Conservation (phyloP, 140 eudicot species). For the Anethum foeniculum region DNA sequence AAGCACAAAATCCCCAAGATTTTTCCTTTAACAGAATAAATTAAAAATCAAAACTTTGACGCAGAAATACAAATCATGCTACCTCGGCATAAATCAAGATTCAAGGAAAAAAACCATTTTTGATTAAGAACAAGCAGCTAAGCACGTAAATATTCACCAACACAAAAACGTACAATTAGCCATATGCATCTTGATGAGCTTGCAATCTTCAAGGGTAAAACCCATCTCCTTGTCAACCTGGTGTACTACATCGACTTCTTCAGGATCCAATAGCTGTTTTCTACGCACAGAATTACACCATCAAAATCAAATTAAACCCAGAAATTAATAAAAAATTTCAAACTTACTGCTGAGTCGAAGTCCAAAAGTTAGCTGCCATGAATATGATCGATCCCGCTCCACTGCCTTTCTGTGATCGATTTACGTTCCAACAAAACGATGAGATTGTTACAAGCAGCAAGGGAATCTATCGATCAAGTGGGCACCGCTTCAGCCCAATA, state of each 20-base stretch:
- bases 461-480: too few relatives aligned
- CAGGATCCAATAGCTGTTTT: constrained; percentile 78
- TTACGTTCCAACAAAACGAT: neutral
- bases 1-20: neutral
- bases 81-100: neutral
- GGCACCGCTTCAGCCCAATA: too few relatives aligned
- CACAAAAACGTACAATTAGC: constrained; percentile 50
- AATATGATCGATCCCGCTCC: neutral
- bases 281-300: constrained; percentile 24
- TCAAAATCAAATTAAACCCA: neutral
- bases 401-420: neutral
- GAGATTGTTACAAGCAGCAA: too few relatives aligned
- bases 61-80: too few relatives aligned
- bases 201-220: constrained; percentile 80
- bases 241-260: constrained; percentile 82
- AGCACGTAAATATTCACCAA: too few relatives aligned
- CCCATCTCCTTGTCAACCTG: constrained; percentile 76
- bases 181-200: constrained; percentile 95
- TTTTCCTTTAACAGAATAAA: too few relatives aligned
- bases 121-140: too few relatives aligned
- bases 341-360: constrained; percentile 83
- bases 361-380: constrained; percentile 99
- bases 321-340: neutral
- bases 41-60: too few relatives aligned
- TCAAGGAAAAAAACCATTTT: neutral